Conservation (phyloP, 441 rosid species). For the Populus trichocarpa region DNA sequence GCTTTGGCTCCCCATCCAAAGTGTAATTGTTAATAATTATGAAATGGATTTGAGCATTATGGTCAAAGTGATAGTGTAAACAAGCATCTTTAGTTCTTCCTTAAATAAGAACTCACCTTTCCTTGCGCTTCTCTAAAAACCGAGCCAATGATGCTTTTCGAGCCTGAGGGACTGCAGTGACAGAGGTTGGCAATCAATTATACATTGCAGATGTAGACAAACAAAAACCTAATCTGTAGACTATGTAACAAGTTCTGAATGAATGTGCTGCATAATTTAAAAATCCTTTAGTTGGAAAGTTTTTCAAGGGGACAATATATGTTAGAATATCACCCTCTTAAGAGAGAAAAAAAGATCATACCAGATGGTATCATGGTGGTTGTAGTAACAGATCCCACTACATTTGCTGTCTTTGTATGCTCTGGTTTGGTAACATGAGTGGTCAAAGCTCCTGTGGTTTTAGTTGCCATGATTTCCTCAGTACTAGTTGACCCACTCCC, state of each 20-base stretch:
- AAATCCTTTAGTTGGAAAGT: neutral
- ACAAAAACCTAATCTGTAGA: neutral
- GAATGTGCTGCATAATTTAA: neutral
- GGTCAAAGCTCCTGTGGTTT: constrained; percentile 34
- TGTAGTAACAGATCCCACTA: constrained; percentile 31
- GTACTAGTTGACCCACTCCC: constrained; percentile 46
- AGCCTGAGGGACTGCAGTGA: constrained; percentile 68
- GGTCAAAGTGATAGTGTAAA: neutral
- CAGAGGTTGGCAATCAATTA: constrained; percentile 6
- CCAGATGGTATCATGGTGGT: constrained; percentile 58
- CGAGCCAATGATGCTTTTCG: constrained; percentile 89
- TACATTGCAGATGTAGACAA: neutral
- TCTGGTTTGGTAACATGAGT: constrained; percentile 41
- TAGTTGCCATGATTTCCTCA: constrained; percentile 36
- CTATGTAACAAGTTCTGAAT: neutral
- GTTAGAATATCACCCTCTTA: neutral
- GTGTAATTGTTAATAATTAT: neutral
- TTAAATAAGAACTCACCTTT: constrained; percentile 43
- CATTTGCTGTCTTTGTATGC: constrained; percentile 25
- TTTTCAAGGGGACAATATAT: neutral
- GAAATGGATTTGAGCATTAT: neutral
- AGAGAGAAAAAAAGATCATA: constrained; percentile 17
- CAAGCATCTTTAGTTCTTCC: neutral
- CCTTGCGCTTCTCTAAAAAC: constrained; percentile 93
- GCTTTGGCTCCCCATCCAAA: neutral